Conservation (phyloP, 2,329 filamentous ascomycete species). For the Xylaria sp. region DNA sequence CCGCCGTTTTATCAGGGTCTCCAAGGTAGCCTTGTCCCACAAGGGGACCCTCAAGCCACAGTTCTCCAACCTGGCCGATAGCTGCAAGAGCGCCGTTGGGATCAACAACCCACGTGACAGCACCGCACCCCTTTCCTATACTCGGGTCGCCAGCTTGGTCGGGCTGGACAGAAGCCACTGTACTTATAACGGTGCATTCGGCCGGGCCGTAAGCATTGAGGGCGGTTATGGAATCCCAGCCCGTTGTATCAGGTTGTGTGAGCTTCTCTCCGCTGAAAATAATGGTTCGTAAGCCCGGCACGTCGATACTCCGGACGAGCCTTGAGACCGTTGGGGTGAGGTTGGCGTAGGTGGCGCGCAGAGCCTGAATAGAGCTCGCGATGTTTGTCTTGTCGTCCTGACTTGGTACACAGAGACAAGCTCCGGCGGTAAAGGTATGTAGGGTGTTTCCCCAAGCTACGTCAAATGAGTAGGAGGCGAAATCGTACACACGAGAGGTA, state of each 20-base stretch:
- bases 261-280: neutral
- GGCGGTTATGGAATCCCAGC: neutral
- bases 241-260: neutral
- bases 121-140: constrained; percentile 7
- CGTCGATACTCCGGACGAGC: neutral
- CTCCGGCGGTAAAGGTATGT: neutral
- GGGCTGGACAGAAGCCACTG: neutral
- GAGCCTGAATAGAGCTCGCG: neutral
- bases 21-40: constrained; percentile 48
- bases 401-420: neutral
- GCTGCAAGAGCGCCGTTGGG: constrained; percentile 42
- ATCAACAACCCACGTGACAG: constrained; percentile 46
- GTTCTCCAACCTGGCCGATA: constrained; percentile 39
- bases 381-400: neutral
- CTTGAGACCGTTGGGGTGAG: neutral
- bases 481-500: neutral
- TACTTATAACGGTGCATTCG: constrained; percentile 6
- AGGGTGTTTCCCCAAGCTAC: neutral
- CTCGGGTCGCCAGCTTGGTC: neutral
- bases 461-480: neutral
- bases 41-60: constrained; percentile 46
- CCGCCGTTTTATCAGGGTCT: constrained; percentile 44
- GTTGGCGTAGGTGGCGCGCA: neutral
- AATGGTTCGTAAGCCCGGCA: neutral
- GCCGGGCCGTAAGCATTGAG: constrained; percentile 15